phyloP scores from a whole-genome alignment of 257 asterid genomes.

The Nicotiana otophora region DNA sequence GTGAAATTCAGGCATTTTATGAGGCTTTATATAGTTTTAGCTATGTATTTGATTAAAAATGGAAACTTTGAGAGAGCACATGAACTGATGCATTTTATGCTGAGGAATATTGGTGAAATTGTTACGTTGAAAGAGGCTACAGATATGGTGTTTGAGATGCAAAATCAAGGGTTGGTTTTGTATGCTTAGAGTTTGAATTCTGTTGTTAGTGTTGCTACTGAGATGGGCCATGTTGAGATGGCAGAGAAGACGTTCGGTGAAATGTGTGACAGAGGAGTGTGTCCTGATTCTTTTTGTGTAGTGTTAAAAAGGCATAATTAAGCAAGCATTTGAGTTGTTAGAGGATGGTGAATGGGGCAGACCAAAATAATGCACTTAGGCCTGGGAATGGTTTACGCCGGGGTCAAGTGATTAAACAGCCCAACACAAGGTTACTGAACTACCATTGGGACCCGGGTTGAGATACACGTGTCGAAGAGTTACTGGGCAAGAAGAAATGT shows the following conservation, averaged over 20 bases:
- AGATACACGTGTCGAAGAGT: too few species aligned
- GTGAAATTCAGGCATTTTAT: constrained; percentile 59
- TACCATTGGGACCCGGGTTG: too few species aligned
- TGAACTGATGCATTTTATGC: constrained; percentile 77
- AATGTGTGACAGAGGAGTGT: constrained; percentile 74
- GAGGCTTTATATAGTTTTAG: constrained; percentile 77
- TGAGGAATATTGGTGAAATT: constrained; percentile 65
- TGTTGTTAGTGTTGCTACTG: constrained; percentile 50
- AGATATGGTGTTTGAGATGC: constrained; percentile 81
- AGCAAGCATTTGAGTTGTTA: constrained; percentile 74
- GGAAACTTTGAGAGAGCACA: constrained; percentile 64
- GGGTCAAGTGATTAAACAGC: too few species aligned
- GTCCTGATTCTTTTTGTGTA: constrained; percentile 52
- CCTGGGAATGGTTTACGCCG: too few species aligned
- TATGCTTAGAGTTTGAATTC: constrained; percentile 61
- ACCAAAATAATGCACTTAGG: too few species aligned
- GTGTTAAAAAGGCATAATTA: constrained; percentile 68
- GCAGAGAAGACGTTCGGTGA: constrained; percentile 81
- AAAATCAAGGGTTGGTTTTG: constrained; percentile 69
- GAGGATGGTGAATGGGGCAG: constrained; percentile 15
- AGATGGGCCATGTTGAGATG: constrained; percentile 45
- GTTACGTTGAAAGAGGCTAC: constrained; percentile 77
- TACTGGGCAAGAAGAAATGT: too few species aligned
- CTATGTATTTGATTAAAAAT: constrained; percentile 62
- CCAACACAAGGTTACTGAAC: too few species aligned